These are phyloP conservation scores for Drechslerella dactyloides DNA, from an alignment of 2,329 filamentous ascomycete genomes.

Conservation along the genomic window DNA sequence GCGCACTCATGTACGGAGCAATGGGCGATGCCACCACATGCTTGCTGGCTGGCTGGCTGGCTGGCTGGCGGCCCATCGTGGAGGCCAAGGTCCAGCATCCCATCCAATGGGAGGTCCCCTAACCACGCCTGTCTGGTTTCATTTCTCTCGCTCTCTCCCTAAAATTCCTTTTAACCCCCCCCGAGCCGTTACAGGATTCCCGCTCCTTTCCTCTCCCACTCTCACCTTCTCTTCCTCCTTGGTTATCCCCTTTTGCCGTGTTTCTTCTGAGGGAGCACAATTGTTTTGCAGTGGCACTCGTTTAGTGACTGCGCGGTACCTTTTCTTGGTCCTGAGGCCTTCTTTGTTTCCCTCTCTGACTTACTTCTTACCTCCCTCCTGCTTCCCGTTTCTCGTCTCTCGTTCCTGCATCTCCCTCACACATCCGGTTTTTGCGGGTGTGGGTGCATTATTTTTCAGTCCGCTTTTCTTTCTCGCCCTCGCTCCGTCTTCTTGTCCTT, in stretches of 20 bases:
- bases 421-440: background rate
- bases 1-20: too few relatives aligned
- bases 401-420: background rate
- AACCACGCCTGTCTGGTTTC: slow-evolving; percentile 36
- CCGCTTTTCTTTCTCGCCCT: background rate
- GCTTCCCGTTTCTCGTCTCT: background rate
- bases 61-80: background rate
- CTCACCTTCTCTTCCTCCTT: slow-evolving; percentile 14
- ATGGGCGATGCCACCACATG: too few relatives aligned
- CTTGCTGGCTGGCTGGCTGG: background rate
- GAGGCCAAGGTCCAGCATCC: too few relatives aligned
- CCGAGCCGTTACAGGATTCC: slow-evolving; percentile 44
- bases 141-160: slow-evolving; percentile 31
- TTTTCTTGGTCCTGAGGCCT: background rate
- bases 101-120: slow-evolving; percentile 10
- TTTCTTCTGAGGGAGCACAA: background rate
- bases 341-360: background rate
- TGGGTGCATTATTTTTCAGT: background rate
- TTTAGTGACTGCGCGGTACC: background rate
- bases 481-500: background rate
- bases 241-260: background rate
- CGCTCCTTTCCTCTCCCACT: slow-evolving; percentile 23
- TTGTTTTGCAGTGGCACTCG: slow-evolving; percentile 6
- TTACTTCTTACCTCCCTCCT: slow-evolving; percentile 4
- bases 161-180: slow-evolving; percentile 42